Conservation (phyloP, 768 basidiomycete genomes). For the Lactarius trivialis region DNA sequence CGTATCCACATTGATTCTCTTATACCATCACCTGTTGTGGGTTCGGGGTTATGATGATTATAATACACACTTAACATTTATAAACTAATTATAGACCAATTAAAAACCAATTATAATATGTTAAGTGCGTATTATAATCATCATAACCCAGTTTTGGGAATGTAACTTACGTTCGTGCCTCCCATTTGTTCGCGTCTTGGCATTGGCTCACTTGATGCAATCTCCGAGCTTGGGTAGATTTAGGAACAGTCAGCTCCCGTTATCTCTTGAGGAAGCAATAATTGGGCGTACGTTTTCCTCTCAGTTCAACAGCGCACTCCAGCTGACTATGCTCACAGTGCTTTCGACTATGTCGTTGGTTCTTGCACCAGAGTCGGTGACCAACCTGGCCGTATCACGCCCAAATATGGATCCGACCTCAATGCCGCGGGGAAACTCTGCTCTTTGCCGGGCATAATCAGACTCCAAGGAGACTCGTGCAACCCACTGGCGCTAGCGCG, state of each 20-base stretch:
- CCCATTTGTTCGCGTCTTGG: neutral
- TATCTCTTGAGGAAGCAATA: conserved; percentile 48
- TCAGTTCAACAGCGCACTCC: neutral
- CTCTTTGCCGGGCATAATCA: conserved; percentile 59
- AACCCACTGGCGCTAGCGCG: conserved; percentile 44
- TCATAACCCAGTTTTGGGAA: too few species aligned
- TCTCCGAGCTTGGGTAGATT: conserved; percentile 58
- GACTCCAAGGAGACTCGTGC: conserved; percentile 55
- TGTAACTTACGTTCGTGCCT: conserved; percentile 50
- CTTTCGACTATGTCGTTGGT: conserved; percentile 44
- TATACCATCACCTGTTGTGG: conserved; percentile 60
- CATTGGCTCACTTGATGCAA: neutral
- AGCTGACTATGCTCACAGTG: conserved; percentile 36
- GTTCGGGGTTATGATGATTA: too few species aligned
- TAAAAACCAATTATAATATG: too few species aligned
- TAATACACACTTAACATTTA: too few species aligned
- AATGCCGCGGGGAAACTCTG: conserved; percentile 55
- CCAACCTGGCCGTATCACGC: conserved; percentile 54
- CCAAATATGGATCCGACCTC: conserved; percentile 50
- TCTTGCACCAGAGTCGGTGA: conserved; percentile 43
- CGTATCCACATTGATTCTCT: conserved; percentile 61
- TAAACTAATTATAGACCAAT: too few species aligned
- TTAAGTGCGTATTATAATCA: too few species aligned
- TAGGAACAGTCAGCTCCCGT: conserved; percentile 58
- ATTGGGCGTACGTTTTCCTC: conserved; percentile 50